Base-by-base conservation (phyloP, 306 rosid species). In the Vigna nakashimae region DNA sequence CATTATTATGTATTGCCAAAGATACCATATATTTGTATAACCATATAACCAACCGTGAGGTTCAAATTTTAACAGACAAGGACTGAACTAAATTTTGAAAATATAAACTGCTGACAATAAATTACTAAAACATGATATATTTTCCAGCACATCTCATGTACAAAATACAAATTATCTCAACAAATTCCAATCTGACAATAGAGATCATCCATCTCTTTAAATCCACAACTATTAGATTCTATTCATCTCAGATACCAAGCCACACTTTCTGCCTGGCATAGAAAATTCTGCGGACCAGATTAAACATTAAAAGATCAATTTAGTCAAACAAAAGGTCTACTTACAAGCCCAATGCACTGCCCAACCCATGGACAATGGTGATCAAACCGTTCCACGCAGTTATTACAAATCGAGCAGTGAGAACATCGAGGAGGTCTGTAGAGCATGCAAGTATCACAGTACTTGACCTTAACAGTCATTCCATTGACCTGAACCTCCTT, bases 281-380 rank as follows among this genome's bases (percentile, higher is more conserved):
- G 13, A 6, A 56, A 16, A 43, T 51, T 45, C 36, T 10, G 51
- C 22, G 38, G 28, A 26, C n/a, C 2, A 64, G 51, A 38, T 77
- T 72, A 18, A 38, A 38, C 59, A 28, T 38, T 28, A 63, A 34
- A 42, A 62, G 4, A 62, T 75, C 60, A 75, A 62, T 6, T 70
- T 51, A 20, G 51, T 17, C 9, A 80, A 70, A 69, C 57, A 58
- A 74, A 73, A 49, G 40, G 64, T 42, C 74, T 12, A 86, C 96
- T 45, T 86, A 95, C 98, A 89, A 89, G 91, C 63, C 98, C 98
- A 62, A 95, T 95, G 83, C 98, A 95, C 86, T 95, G 98, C 55
- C 98, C 98, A 79, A 95, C 98, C 98, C 98, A 95, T 20, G 98
- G 98, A 76, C 98, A 95, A 65, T 95, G 98, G 59, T 95, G 98